Conservation (phyloP, 2,329 filamentous ascomycete genomes). For the Calonectria hongkongensis region DNA sequence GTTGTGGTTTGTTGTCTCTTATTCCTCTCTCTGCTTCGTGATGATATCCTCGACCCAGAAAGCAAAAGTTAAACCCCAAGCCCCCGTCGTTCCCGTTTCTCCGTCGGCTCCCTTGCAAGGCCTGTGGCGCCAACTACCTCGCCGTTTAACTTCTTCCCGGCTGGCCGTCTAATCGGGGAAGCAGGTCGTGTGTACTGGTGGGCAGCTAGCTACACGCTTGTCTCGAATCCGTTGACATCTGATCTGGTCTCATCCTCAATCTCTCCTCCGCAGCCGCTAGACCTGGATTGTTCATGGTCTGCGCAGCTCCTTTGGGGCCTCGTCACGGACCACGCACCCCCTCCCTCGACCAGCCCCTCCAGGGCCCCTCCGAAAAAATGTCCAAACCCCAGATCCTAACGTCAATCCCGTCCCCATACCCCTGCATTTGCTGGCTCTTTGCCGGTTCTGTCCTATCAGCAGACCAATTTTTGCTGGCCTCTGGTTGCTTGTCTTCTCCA, state of each 20-base stretch:
- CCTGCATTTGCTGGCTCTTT: slow-evolving; percentile 36
- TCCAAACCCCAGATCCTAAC: slow-evolving; percentile 39
- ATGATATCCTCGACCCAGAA: not conserved
- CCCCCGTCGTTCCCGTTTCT: slow-evolving; percentile 44
- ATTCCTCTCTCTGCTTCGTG: not conserved
- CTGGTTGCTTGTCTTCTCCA: slow-evolving; percentile 7
- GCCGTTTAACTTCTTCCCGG: slow-evolving; percentile 44
- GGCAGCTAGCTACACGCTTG: slow-evolving; percentile 39
- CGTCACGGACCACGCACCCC: slow-evolving; percentile 32
- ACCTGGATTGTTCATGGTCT: slow-evolving; percentile 34
- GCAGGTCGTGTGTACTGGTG: slow-evolving; percentile 36
- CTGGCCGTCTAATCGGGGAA: slow-evolving; percentile 33
- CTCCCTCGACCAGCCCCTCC: slow-evolving; percentile 23
- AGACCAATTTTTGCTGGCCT: slow-evolving; percentile 23
- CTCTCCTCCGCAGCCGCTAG: slow-evolving; percentile 35
- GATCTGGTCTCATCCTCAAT: slow-evolving; percentile 43
- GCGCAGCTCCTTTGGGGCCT: slow-evolving; percentile 17
- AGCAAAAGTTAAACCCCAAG: slow-evolving; percentile 42
- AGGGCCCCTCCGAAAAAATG: slow-evolving; percentile 19
- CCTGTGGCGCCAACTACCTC: slow-evolving; percentile 55
- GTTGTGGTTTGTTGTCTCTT: not conserved
- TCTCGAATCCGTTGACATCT: slow-evolving; percentile 34
- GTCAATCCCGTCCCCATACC: slow-evolving; percentile 39
- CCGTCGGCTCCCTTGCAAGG: slow-evolving; percentile 49
- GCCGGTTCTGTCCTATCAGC: slow-evolving; percentile 32